Base-by-base conservation (phyloP, 805 yeast genomes). In the Kluyveromyces lactis region DNA sequence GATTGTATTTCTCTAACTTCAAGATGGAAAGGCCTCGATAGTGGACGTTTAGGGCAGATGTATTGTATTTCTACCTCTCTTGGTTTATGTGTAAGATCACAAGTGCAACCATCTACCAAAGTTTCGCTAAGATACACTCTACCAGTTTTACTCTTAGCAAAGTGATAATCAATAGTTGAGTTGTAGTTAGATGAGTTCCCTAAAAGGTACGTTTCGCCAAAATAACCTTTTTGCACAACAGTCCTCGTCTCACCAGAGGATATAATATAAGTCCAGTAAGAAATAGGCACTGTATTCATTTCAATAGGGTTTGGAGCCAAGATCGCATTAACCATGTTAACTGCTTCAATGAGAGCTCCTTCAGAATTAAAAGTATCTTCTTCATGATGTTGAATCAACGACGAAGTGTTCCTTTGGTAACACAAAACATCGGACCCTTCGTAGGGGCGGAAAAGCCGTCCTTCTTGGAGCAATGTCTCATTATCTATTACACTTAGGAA, bases 51-150 rank as follows among this genome's bases (percentile, higher is more conserved):
- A 34, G 54, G 53, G 55, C 90, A 82, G 26, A 66, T 63, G 52
- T 74, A 80, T 36, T 69, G 70, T 4, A 82, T 60, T 41, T 79
- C 82, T 3, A 74, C 63, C 3, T 64, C 52, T 38, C 90, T 67
- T 2, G 72, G 72, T 19, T 60, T 53, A 2, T 67, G 67, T 0
- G 84, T 79, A 33, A 77, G 53, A 48, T 77, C 84, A 58, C 92
- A 82, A 3, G 62, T 39, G 16, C 71, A 71, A 7, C 90, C 92
- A 55, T 61, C 40, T 42, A 60, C 60, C 54, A 79, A 53, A 10
- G 41, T 31, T 33, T 59, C 57, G 39, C 58, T 56, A 3, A 61
- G 43, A 33, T 60, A 58, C 35, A 62, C 12, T n/a, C 13, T 27
- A 7, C 65, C 67, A 18, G 58, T 56, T 23, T 63, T 57, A 30